Evolutionary conservation across 306 rosid genomes (phyloP), one percentile per base, ranked within the genome.

Genomic region (Vigna hirtella): DNA sequence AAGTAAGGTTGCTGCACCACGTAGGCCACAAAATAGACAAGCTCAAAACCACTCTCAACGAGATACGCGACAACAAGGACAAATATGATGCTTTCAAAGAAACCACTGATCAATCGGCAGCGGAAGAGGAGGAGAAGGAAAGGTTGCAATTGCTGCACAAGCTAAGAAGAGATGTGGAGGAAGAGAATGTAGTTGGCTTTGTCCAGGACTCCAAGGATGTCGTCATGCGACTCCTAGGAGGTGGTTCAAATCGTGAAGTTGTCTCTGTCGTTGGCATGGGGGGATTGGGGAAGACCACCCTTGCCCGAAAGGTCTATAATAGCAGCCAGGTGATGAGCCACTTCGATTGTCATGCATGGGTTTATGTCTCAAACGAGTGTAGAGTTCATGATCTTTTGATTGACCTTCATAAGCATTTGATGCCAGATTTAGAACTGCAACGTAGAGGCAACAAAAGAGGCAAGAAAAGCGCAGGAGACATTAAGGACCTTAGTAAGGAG

Each of bases 221-320:
- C 0, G 15, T 28, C 3, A 1, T 28, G 3, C 6, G 28, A 51
- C 68, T 80, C 5, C 0, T 0, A 0, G 42, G 43, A 28, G 9
- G 1, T 1, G n/a, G 3, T 53, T 14, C 43, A 26, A 2, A 1
- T 1, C 73, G 2, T 3, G 12, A 18, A 0, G 59, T 17, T 2
- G 59, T 56, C 34, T 45, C 83, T 43, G 52, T 72, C 11, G 12
- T 26, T 0, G 78, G 78, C 2, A 72, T 63, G 66, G 73, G 73
- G 15, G 78, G 83, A 5, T 63, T 36, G 13, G 83, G 83, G 0
- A 79, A 79, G 59, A 72, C 83, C 50, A 79, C 83, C 6, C 73
- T 66, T 38, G 73, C 80, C 5, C 24, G 45, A 16, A 77, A 51
- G 73, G 24, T 76, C n/a, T 77, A 65, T 7, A 77, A 77, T 5